Conservation (phyloP, 2,329 filamentous ascomycete species). For the Penicillium sp. region DNA sequence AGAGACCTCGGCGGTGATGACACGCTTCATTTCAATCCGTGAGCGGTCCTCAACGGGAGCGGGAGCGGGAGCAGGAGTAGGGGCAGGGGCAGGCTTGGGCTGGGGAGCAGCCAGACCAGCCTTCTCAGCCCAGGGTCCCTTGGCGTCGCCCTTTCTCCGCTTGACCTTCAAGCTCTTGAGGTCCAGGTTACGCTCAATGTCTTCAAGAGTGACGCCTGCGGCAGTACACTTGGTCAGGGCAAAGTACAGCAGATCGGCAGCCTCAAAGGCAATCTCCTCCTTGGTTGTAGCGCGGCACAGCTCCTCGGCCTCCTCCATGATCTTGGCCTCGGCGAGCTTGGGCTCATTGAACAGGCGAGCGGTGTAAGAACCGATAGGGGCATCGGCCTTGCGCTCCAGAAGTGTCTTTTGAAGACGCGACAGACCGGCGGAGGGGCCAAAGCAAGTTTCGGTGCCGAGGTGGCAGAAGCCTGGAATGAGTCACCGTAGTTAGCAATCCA, state of each 20-base stretch:
- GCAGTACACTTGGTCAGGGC: conserved; percentile 85
- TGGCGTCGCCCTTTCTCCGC: conserved; percentile 88
- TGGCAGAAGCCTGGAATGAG: conserved; percentile 73
- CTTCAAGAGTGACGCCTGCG: conserved; percentile 79
- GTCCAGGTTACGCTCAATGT: conserved; percentile 89
- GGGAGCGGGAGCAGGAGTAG: conserved; percentile 53
- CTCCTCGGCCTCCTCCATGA: conserved; percentile 97
- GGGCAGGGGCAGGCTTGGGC: conserved; percentile 30
- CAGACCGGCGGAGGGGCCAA: conserved; percentile 79
- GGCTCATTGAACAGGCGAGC: conserved; percentile 88
- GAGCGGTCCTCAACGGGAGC: conserved; percentile 51
- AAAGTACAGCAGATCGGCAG: conserved; percentile 95
- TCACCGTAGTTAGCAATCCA: conserved; percentile 18
- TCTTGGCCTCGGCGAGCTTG: conserved; percentile 88
- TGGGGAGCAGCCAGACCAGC: conserved; percentile 58
- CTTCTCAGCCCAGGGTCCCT: conserved; percentile 87
- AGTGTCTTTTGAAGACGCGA: conserved; percentile 85
- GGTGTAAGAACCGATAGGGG: conserved; percentile 89
- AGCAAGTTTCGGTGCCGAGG: conserved; percentile 86
- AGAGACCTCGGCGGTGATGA: conserved; percentile 66
- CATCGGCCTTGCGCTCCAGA: conserved; percentile 74
- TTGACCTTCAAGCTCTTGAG: conserved; percentile 95
- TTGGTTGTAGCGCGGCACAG: conserved; percentile 81
- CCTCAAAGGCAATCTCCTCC: conserved; percentile 87
- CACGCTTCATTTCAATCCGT: conserved; percentile 79